Percentiles rank a stretch among this genome's conserved stretches.
Evolutionary conservation across 139 green algal species (phyloP).

Genomic region (Edaphochlamys debaryana): DNA sequence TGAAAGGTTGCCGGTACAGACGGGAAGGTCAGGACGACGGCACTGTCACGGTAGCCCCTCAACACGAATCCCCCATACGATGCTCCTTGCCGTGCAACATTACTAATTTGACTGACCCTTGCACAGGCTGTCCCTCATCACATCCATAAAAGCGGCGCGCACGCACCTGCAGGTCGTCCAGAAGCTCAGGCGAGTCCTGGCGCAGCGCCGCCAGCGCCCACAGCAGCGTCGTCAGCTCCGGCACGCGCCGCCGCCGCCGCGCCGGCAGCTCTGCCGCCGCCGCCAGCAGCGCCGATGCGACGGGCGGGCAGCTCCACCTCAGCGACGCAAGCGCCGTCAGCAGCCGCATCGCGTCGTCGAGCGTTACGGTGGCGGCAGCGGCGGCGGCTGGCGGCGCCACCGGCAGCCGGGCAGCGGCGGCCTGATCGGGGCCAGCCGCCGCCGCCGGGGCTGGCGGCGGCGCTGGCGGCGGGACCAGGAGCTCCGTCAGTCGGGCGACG

Average conservation of each 20-base stretch:
- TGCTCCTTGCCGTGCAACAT: no score
- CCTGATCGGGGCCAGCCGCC: no score
- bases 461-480: background rate
- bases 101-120: no score
- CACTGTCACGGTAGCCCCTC: no score
- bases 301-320: background rate
- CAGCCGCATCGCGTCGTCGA: background rate
- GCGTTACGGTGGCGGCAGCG: background rate
- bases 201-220: conserved; percentile 29
- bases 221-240: conserved; percentile 23
- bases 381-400: no score
- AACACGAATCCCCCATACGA: no score
- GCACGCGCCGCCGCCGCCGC: conserved; percentile 1
- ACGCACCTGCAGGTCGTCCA: conserved; percentile 30
- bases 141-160: no score
- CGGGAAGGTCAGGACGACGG: no score
- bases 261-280: background rate
- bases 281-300: conserved; percentile 11
- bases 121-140: no score
- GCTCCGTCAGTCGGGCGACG: conserved; percentile 7
- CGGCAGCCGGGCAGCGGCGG: background rate
- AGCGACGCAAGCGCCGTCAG: conserved; percentile 9
- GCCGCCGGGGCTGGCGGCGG: background rate
- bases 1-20: no score
- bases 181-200: conserved; percentile 7